These are phyloP conservation scores for Rhodamnia rubescens DNA, from an alignment of 345 rosid species.

Conservation along the genomic window DNA sequence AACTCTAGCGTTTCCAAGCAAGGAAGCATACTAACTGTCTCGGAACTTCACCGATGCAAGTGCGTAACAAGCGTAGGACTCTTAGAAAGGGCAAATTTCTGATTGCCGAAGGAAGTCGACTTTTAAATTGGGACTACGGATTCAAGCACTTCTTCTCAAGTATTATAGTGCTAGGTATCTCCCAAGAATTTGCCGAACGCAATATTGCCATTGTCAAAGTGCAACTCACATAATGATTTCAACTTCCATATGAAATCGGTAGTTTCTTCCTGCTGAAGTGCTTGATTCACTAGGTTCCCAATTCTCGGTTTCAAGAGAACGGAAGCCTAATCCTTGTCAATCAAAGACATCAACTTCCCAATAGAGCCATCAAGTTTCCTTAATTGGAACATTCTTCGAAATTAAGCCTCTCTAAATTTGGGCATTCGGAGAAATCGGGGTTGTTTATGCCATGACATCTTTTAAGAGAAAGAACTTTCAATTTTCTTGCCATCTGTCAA, in stretches of 20 bases:
- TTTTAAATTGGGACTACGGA: rapidly evolving
- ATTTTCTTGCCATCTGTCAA: neutral
- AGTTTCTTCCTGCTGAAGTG: rapidly evolving
- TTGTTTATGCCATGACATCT: rapidly evolving
- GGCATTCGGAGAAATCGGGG: neutral
- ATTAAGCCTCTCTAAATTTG: neutral
- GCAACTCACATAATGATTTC: neutral
- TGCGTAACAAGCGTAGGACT: rapidly evolving
- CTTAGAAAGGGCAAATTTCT: neutral
- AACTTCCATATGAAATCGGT: neutral
- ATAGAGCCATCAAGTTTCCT: neutral
- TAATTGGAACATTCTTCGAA: rapidly evolving
- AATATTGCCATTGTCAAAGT: neutral
- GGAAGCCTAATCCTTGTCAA: rapidly evolving
- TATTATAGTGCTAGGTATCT: neutral
- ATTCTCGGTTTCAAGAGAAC: neutral
- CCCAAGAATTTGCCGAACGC: neutral
- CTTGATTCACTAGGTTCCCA: neutral
- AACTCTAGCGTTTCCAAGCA: neutral
- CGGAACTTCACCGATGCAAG: neutral
- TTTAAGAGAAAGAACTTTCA: neutral
- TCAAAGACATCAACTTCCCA: neutral
- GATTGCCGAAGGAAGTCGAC: neutral
- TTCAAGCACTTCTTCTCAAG: neutral
- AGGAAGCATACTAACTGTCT: neutral